A percentile compares a stretch with the other conserved stretches of the same genome.
These are phyloP conservation scores for Solanum dulcamara DNA, from an alignment of 257 asterid genomes.

Conservation along the genomic window DNA sequence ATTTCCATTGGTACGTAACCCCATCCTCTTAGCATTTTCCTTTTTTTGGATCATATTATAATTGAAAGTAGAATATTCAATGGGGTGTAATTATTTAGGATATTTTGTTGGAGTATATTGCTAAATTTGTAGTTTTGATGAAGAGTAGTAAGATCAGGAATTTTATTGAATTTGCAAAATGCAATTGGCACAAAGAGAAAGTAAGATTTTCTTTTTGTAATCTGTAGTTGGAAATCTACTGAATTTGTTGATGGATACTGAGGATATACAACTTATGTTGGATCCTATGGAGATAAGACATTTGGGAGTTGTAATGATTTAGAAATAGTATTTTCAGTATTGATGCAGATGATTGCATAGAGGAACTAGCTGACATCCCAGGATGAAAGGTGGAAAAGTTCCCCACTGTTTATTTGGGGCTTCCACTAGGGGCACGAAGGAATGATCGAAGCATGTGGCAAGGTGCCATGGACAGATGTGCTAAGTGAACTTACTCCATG, in stretches of 20 bases:
- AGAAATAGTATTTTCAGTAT: background rate
- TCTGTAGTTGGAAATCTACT: background rate
- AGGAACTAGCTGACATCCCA: background rate
- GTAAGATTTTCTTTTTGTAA: too few relatives aligned
- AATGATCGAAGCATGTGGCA: background rate
- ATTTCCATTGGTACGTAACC: conserved; percentile 53
- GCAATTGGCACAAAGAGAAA: too few relatives aligned
- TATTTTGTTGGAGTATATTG: background rate
- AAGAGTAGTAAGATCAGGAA: background rate
- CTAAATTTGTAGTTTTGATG: background rate
- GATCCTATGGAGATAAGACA: background rate
- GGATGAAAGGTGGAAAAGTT: background rate
- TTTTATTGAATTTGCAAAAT: too few relatives aligned
- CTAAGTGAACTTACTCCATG: too few relatives aligned
- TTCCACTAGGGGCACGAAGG: background rate
- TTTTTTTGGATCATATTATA: background rate
- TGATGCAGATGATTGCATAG: background rate
- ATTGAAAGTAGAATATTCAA: background rate
- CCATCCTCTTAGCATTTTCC: background rate
- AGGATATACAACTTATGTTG: background rate
- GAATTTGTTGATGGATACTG: background rate
- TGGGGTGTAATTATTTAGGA: background rate
- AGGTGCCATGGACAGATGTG: too few relatives aligned
- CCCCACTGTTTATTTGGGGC: background rate
- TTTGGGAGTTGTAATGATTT: background rate